Conservation (phyloP, 169 alveolate genomes). For the Perkinsus olseni region DNA sequence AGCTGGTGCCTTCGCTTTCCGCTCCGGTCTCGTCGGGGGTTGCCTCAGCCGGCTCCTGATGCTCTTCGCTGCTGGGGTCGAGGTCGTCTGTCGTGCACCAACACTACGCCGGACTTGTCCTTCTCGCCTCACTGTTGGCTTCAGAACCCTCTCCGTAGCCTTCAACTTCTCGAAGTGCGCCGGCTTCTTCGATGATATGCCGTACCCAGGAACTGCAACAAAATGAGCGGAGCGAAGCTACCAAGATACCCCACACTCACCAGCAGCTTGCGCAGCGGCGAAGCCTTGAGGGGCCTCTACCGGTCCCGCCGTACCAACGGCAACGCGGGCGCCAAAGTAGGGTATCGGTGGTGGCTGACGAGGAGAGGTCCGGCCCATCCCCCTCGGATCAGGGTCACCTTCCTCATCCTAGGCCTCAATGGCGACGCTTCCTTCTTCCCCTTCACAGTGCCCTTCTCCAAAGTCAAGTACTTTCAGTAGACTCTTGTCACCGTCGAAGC, state of each 20-base stretch:
- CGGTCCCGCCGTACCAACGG: background rate
- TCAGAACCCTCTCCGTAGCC: background rate
- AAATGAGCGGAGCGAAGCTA: background rate
- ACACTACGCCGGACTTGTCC: no score
- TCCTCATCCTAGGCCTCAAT: background rate
- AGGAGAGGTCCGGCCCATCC: background rate
- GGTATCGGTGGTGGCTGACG: background rate
- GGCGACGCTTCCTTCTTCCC: background rate
- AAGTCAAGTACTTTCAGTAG: background rate
- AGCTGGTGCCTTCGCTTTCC: background rate
- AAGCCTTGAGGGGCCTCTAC: no score
- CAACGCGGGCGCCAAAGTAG: background rate
- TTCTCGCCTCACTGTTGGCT: background rate
- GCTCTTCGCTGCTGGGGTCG: no score
- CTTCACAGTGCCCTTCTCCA: background rate
- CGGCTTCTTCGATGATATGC: background rate
- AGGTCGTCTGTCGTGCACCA: no score
- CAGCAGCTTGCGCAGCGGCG: background rate
- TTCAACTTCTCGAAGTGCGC: background rate
- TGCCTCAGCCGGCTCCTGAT: no score
- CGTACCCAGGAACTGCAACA: background rate
- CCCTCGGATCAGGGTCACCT: background rate
- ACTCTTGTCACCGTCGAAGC: background rate
- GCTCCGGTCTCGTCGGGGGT: background rate
- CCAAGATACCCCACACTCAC: background rate